phyloP scores from a whole-genome alignment of 306 rosid genomes.

The Cyamopsis tetragonoloba region DNA sequence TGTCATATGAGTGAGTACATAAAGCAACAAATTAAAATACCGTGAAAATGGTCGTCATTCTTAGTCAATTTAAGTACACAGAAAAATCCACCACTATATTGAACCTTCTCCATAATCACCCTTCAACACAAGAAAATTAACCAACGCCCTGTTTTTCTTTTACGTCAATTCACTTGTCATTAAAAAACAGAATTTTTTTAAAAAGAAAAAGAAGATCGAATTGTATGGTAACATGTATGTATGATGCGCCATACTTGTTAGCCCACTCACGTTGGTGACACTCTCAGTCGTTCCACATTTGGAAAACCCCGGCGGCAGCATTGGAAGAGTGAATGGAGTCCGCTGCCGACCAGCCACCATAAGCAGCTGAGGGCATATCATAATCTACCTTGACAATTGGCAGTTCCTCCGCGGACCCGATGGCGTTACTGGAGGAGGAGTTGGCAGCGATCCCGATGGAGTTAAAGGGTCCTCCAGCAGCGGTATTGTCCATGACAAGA shows the following conservation, averaged over 20 bases:
- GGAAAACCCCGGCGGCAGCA: slow-evolving; percentile 48
- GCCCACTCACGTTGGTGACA: no score
- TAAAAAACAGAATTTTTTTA: no score
- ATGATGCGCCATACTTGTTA: not conserved
- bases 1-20: no score
- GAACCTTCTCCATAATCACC: no score
- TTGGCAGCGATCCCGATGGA: slow-evolving; percentile 41
- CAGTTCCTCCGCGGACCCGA: slow-evolving; percentile 49
- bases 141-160: no score
- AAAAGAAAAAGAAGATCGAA: not conserved
- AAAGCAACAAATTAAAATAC: no score
- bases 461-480: no score
- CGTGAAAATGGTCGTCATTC: no score
- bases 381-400: slow-evolving; percentile 78
- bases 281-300: slow-evolving; percentile 75
- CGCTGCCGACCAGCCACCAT: slow-evolving; percentile 60
- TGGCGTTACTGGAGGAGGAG: slow-evolving; percentile 25
- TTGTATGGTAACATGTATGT: slow-evolving; percentile 5
- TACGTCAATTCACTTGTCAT: no score
- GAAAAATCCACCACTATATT: no score
- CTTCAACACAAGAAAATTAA: no score
- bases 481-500: slow-evolving; percentile 47
- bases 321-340: slow-evolving; percentile 54
- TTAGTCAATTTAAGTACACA: no score
- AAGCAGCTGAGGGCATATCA: slow-evolving; percentile 59